phyloP scores from a whole-genome alignment of 140 eudicot species.

The Cichorium intybus region DNA sequence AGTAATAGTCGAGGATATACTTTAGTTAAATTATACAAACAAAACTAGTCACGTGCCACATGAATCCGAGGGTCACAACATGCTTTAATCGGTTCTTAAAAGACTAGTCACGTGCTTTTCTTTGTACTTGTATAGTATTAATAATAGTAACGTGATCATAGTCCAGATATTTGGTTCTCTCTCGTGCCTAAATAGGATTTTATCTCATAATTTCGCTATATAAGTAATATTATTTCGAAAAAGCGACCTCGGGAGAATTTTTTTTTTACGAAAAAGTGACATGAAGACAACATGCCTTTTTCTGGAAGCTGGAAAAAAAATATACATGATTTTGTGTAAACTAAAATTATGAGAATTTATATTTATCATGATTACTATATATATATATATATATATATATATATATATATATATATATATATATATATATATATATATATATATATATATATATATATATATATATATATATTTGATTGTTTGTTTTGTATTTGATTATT shows the following conservation, averaged over 20 bases:
- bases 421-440: too few species aligned
- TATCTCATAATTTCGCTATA: slow-evolving; percentile 14
- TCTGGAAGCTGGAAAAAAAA: not conserved
- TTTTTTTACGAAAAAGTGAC: too few species aligned
- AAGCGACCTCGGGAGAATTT: not conserved
- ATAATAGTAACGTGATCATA: slow-evolving; percentile 23
- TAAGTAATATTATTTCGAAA: not conserved
- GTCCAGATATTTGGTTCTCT: slow-evolving; percentile 10
- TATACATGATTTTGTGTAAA: not conserved
- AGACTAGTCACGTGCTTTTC: slow-evolving; percentile 35
- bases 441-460: too few species aligned
- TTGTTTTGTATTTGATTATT: too few species aligned
- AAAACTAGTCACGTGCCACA: slow-evolving; percentile 35
- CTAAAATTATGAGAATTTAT: too few species aligned
- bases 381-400: too few species aligned
- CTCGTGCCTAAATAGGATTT: slow-evolving; percentile 38
- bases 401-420: too few species aligned
- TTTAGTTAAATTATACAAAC: not conserved
- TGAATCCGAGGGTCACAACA: slow-evolving; percentile 18
- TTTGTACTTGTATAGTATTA: slow-evolving; percentile 19
- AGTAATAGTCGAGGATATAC: not conserved
- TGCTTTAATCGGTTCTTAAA: slow-evolving; percentile 41
- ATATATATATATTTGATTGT: too few species aligned
- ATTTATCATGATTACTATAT: too few species aligned
- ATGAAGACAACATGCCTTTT: not conserved